A percentile compares a stretch with the other conserved stretches of the same genome.
These are phyloP conservation scores for Fusarium brachygibbosum DNA, from an alignment of 2,329 filamentous ascomycete species.

Conservation along the genomic window DNA sequence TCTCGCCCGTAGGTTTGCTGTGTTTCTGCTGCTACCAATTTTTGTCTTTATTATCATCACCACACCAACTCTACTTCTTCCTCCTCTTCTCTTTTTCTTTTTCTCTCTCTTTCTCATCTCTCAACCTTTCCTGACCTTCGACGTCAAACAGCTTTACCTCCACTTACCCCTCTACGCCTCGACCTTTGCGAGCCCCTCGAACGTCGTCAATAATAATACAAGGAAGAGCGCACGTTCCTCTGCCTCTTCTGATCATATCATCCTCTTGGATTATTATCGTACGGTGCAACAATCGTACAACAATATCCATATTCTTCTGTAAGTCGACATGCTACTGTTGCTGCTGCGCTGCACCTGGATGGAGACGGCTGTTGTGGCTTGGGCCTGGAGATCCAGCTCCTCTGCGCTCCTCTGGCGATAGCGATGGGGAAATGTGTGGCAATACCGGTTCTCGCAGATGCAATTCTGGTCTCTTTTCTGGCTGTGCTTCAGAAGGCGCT, in stretches of 20 bases:
- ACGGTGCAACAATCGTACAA: constrained; percentile 50
- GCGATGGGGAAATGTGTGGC: constrained; percentile 34
- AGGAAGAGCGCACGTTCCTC: constrained; percentile 49
- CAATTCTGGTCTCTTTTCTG: constrained; percentile 21
- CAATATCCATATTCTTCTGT: constrained; percentile 40
- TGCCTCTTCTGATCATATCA: constrained; percentile 46
- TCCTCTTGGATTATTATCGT: constrained; percentile 49
- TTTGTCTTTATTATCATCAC: constrained; percentile 42
- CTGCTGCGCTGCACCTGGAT: constrained; percentile 39
- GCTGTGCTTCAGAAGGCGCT: constrained; percentile 11
- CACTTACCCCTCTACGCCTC: constrained; percentile 24
- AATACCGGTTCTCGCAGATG: constrained; percentile 35
- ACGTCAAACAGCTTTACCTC: constrained; percentile 26
- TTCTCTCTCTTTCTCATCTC: constrained; percentile 31
- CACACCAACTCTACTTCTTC: constrained; percentile 36
- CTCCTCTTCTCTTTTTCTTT: constrained; percentile 27
- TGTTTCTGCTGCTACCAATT: constrained; percentile 2
- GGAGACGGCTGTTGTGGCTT: constrained; percentile 42
- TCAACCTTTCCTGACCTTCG: constrained; percentile 24
- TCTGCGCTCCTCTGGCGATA: constrained; percentile 14
- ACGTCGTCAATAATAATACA: constrained; percentile 36
- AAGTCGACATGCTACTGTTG: constrained; percentile 41
- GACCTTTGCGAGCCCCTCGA: constrained; percentile 37
- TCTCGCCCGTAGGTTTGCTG: not conserved
- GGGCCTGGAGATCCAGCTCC: constrained; percentile 17